These are phyloP conservation scores for Termitomyces sp. DNA, from an alignment of 768 basidiomycete species.

Conservation along the genomic window DNA sequence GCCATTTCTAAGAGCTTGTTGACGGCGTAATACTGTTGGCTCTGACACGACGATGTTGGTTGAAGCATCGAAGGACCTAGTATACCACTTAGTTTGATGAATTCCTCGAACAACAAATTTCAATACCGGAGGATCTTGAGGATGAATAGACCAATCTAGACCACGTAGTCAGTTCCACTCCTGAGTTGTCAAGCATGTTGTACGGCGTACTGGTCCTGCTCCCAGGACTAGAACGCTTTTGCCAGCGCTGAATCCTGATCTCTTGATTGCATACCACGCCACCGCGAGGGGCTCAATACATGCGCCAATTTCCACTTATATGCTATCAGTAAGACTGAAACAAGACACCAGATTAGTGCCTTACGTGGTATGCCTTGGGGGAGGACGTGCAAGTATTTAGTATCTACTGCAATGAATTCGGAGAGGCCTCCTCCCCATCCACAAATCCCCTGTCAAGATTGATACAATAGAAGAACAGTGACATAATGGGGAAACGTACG, in stretches of 20 bases:
- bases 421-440: conserved; percentile 39
- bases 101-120: not conserved
- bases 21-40: conserved; percentile 31
- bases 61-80: conserved; percentile 23
- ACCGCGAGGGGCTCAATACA: conserved; percentile 44
- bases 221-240: conserved; percentile 36
- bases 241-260: conserved; percentile 30
- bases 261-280: conserved; percentile 39
- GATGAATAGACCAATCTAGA: conserved; percentile 33
- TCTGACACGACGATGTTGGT: conserved; percentile 33
- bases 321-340: not conserved
- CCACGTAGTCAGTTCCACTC: not conserved
- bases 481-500: conserved; percentile 18
- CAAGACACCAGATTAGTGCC: conserved; percentile 5
- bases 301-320: conserved; percentile 40
- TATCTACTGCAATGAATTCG: conserved; percentile 33
- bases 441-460: conserved; percentile 26
- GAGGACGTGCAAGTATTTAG: conserved; percentile 30
- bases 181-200: not conserved
- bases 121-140: conserved; percentile 31
- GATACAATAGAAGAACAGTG: not conserved
- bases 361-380: conserved; percentile 32
- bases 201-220: conserved; percentile 35
- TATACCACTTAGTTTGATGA: not conserved
- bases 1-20: conserved; percentile 29